Evolutionary conservation across 768 basidiomycete genomes (phyloP).

Genomic region (Jaapia argillacea): DNA sequence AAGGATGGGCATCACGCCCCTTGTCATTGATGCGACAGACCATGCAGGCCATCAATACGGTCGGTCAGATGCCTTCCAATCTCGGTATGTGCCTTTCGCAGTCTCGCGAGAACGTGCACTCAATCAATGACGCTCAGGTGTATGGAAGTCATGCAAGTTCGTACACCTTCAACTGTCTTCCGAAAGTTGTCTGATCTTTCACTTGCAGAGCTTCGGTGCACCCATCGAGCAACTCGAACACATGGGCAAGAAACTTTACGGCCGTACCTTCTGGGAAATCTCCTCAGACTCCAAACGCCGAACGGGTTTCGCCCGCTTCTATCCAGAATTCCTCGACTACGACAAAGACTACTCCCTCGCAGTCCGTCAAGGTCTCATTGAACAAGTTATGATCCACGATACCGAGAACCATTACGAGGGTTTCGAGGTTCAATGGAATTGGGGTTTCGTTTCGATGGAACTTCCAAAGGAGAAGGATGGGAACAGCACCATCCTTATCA

Average conservation of each 20-base stretch:
- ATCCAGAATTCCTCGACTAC: conserved; percentile 5
- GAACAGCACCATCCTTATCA: conserved; percentile 1
- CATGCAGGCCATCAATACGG: conserved; percentile 6
- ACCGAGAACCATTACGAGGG: conserved; percentile 1
- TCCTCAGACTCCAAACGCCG: not conserved
- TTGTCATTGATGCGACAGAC: conserved; percentile 4
- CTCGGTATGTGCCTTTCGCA: not conserved
- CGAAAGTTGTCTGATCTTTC: not conserved
- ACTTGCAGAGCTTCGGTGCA: conserved; percentile 5
- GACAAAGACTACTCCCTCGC: conserved; percentile 4
- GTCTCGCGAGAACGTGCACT: not conserved
- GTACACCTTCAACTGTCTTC: not conserved
- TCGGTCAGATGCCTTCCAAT: conserved; percentile 5
- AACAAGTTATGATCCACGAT: conserved; percentile 6
- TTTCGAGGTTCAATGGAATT: conserved; percentile 5
- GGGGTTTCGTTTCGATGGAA: conserved; percentile 5
- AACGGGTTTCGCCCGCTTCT: conserved; percentile 4
- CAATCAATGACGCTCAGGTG: not conserved
- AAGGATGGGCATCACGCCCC: conserved; percentile 4
- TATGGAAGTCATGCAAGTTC: conserved; percentile 6
- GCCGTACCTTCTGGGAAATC: conserved; percentile 6
- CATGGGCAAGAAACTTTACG: conserved; percentile 4
- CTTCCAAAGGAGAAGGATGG: conserved; percentile 2
- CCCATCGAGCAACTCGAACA: conserved; percentile 6
- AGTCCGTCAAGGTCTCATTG: conserved; percentile 5